phyloP scores from a whole-genome alignment of 129 eudicot species.

The Deinandra increscens region DNA sequence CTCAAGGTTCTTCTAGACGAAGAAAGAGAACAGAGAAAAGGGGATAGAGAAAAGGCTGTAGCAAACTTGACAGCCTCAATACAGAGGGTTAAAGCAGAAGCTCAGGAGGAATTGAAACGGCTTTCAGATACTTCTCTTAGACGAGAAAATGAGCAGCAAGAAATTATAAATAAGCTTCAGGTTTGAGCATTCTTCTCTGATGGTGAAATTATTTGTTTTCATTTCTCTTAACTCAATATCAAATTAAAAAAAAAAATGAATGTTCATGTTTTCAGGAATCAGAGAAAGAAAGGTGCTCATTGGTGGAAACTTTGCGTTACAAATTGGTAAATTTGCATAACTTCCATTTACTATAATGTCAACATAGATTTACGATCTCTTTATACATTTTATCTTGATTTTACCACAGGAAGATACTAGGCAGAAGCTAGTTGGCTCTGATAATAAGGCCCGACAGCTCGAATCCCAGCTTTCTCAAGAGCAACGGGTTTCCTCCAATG shows the following conservation, averaged over 20 bases:
- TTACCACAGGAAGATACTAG: constrained; percentile 75
- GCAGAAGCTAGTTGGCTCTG: constrained; percentile 67
- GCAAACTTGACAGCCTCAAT: constrained; percentile 54
- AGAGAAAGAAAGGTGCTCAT: constrained; percentile 69
- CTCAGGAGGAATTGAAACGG: constrained; percentile 79
- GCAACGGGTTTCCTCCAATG: constrained; percentile 49
- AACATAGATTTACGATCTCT: constrained; percentile 7
- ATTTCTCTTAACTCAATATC: not conserved
- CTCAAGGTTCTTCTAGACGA: constrained; percentile 69
- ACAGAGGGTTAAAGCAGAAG: constrained; percentile 77
- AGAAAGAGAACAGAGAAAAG: constrained; percentile 92
- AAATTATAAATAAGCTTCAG: constrained; percentile 90
- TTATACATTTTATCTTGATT: constrained; percentile 14
- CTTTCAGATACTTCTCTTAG: constrained; percentile 56
- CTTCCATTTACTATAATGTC: constrained; percentile 13
- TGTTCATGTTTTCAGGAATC: constrained; percentile 55
- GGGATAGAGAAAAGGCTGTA: constrained; percentile 77
- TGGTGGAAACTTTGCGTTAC: constrained; percentile 72
- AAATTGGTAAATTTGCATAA: constrained; percentile 59
- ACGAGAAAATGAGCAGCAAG: constrained; percentile 92
- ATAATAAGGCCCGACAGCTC: constrained; percentile 81
- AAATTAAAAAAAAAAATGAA: not conserved
- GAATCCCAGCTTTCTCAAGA: constrained; percentile 65
- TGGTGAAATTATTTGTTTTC: constrained; percentile 7
- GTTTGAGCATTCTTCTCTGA: constrained; percentile 32